Conservation (phyloP, 805 yeast genomes). For the Myxozyma sirexii region DNA sequence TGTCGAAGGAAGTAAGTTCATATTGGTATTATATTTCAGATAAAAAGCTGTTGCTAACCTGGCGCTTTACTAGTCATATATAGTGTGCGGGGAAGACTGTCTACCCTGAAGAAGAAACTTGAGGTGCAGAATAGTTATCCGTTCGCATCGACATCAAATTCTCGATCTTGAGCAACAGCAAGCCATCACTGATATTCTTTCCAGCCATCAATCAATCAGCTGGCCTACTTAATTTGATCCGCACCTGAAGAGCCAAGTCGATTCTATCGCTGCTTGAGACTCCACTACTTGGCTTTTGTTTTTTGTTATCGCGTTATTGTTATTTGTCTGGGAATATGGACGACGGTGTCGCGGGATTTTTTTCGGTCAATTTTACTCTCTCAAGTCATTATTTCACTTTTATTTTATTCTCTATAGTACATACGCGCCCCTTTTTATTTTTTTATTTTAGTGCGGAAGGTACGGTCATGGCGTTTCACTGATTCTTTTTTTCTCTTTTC, state of each 20-base stretch:
- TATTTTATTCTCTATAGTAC: background rate
- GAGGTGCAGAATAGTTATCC: constrained; percentile 26
- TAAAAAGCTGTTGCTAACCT: background rate
- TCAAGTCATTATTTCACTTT: background rate
- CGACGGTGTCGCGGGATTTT: constrained; percentile 12
- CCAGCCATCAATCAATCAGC: background rate
- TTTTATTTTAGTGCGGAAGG: background rate
- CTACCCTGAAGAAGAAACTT: constrained; percentile 67
- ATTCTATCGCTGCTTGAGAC: no score
- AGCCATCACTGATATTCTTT: background rate
- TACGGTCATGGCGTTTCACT: constrained; percentile 5
- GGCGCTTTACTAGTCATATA: constrained; percentile 55
- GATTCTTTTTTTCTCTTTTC: background rate
- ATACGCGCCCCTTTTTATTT: background rate
- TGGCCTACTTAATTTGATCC: no score
- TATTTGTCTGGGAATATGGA: constrained; percentile 9
- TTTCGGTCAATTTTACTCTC: no score
- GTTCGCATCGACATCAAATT: background rate
- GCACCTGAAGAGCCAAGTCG: no score
- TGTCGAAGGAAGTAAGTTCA: constrained; percentile 59
- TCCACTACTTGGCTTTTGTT: constrained; percentile 1
- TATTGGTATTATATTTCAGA: no score
- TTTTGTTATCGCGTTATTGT: background rate
- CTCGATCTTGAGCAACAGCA: background rate
- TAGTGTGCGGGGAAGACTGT: constrained; percentile 78